Evolutionary conservation across 2,329 filamentous ascomycete species (phyloP).

Genomic region (Paraphoma sp.): DNA sequence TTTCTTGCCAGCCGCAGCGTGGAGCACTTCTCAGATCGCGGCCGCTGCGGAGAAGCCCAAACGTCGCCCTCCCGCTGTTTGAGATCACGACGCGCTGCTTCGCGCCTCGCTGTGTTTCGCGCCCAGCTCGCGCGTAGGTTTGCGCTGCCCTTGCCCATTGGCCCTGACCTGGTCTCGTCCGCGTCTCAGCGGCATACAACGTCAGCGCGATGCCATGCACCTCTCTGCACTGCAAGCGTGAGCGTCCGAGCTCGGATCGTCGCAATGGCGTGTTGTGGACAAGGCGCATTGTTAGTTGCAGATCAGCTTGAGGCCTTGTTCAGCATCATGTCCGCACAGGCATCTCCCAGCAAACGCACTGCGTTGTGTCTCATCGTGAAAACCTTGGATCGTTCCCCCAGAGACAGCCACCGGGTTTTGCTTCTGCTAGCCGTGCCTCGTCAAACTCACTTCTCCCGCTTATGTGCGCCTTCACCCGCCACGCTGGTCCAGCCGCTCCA

Average conservation of each 20-base stretch:
- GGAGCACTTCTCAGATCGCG: not conserved
- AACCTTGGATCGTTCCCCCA: not conserved
- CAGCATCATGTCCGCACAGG: slow-evolving; percentile 7
- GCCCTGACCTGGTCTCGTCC: slow-evolving; percentile 37
- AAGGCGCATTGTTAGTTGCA: slow-evolving; percentile 26
- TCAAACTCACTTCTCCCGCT: not conserved
- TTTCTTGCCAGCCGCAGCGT: not conserved
- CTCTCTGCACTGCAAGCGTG: slow-evolving; percentile 11
- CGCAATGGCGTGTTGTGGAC: slow-evolving; percentile 16
- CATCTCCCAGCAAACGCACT: not conserved
- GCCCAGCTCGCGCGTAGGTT: slow-evolving; percentile 14
- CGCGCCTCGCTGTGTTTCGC: slow-evolving; percentile 23
- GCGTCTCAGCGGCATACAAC: slow-evolving; percentile 39
- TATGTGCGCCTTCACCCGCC: slow-evolving; percentile 11
- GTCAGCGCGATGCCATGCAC: slow-evolving; percentile 34
- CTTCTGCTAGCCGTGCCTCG: not conserved
- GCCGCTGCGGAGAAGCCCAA: slow-evolving; percentile 7
- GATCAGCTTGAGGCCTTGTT: slow-evolving; percentile 25
- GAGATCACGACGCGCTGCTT: slow-evolving; percentile 11
- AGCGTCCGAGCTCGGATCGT: slow-evolving; percentile 35
- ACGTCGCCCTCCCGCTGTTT: slow-evolving; percentile 10
- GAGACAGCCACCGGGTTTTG: slow-evolving; percentile 1
- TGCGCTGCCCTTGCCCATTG: slow-evolving; percentile 23
- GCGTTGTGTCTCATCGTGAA: not conserved
- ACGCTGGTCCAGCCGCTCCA: slow-evolving; percentile 16